Conservation (phyloP, 2,329 filamentous ascomycete species). For the Xylaria sp. region DNA sequence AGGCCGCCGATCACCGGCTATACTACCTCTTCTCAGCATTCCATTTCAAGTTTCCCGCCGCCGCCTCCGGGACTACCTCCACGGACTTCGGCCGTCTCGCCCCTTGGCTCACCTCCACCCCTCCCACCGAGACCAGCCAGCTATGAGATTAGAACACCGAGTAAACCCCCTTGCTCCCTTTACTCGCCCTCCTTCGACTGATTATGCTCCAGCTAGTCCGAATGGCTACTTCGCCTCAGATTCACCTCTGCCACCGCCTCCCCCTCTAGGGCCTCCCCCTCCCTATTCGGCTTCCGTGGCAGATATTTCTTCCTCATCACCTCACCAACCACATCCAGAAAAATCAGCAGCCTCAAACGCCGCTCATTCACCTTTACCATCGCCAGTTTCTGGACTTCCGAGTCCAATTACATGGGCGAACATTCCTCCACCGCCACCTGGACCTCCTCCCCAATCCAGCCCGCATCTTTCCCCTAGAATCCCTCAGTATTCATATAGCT, state of each 20-base stretch:
- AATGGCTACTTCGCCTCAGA: slow-evolving; percentile 20
- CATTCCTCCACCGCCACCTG: slow-evolving; percentile 34
- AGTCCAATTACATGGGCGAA: slow-evolving; percentile 20
- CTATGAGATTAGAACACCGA: slow-evolving; percentile 29
- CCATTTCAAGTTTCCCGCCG: slow-evolving; percentile 26
- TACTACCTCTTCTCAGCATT: slow-evolving; percentile 6
- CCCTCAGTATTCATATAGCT: slow-evolving; percentile 13
- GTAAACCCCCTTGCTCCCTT: background rate
- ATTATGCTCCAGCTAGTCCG: slow-evolving; percentile 19
- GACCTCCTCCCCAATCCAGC: slow-evolving; percentile 28
- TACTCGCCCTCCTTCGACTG: slow-evolving; percentile 3
- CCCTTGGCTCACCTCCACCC: slow-evolving; percentile 27
- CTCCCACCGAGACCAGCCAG: slow-evolving; percentile 37
- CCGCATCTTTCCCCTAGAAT: slow-evolving; percentile 12
- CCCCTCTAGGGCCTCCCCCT: slow-evolving; percentile 33
- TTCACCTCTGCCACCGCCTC: slow-evolving; percentile 37
- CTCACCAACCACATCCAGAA: slow-evolving; percentile 6
- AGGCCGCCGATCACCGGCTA: slow-evolving; percentile 27
- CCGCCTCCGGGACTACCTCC: slow-evolving; percentile 33
- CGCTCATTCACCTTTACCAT: background rate
- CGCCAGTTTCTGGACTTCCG: slow-evolving; percentile 1
- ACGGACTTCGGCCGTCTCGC: slow-evolving; percentile 17
- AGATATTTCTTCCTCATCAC: slow-evolving; percentile 1
- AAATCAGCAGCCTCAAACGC: background rate
- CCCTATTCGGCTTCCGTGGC: slow-evolving; percentile 10